phyloP scores from a whole-genome alignment of 2,329 filamentous ascomycete species.

The Microdochium nivale region DNA sequence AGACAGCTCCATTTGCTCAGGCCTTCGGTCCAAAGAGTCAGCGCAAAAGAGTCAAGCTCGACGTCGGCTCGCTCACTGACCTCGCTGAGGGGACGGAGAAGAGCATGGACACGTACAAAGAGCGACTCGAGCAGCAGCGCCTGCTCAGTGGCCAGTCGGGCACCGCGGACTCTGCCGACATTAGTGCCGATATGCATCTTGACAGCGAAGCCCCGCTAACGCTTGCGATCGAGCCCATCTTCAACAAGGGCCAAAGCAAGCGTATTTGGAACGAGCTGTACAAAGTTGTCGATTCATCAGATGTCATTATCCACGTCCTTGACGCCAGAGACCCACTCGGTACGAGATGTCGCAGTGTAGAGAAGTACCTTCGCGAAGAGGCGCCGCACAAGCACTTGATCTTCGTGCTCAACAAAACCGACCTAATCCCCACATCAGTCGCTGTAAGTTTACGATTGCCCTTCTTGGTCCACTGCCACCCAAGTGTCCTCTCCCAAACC shows the following conservation, averaged over 20 bases:
- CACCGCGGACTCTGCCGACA: slow-evolving; percentile 40
- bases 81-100: slow-evolving; percentile 72
- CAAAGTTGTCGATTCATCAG: slow-evolving; percentile 40
- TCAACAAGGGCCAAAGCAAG: slow-evolving; percentile 90
- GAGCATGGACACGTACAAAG: slow-evolving; percentile 73
- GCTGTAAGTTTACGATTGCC: slow-evolving; percentile 64
- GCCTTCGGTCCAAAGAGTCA: slow-evolving; percentile 93
- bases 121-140: slow-evolving; percentile 70
- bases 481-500: slow-evolving; percentile 24
- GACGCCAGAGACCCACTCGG: slow-evolving; percentile 86
- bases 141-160: slow-evolving; percentile 64
- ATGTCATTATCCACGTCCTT: slow-evolving; percentile 91
- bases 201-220: slow-evolving; percentile 36
- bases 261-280: slow-evolving; percentile 92
- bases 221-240: slow-evolving; percentile 74
- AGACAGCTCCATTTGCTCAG: slow-evolving; percentile 75
- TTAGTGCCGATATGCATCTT: slow-evolving; percentile 11
- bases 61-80: slow-evolving; percentile 72
- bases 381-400: slow-evolving; percentile 94
- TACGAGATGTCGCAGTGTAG: slow-evolving; percentile 79
- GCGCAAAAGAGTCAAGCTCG: slow-evolving; percentile 84
- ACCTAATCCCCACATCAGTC: slow-evolving; percentile 84
- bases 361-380: slow-evolving; percentile 90
- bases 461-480: slow-evolving; percentile 3
- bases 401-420: slow-evolving; percentile 84